Evolutionary conservation across 495 filamentous ascomycete genomes (phyloP).

Genomic region (Penicillium turbatum): DNA sequence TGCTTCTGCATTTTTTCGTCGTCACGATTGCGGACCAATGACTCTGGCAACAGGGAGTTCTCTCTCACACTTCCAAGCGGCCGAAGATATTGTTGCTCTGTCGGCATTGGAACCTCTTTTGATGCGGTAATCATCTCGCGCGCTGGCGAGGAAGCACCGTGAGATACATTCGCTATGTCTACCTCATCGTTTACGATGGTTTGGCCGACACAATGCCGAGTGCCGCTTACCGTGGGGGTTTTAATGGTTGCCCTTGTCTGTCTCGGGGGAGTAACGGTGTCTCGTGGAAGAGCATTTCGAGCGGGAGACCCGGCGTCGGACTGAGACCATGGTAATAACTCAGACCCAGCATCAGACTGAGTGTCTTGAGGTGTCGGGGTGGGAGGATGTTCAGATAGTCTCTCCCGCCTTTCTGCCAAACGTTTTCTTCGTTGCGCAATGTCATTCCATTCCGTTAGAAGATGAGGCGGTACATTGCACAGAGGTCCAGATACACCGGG

Average conservation of each 20-base stretch:
- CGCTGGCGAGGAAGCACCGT: background rate
- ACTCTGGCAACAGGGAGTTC: background rate
- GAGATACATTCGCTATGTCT: background rate
- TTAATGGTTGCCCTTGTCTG: background rate
- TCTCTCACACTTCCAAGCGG: background rate
- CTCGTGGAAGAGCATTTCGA: background rate
- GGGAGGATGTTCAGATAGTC: background rate
- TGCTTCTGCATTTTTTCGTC: too few species aligned
- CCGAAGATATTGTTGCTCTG: background rate
- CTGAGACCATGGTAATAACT: background rate
- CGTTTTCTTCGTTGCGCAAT: slow-evolving; percentile 27
- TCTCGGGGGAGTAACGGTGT: background rate
- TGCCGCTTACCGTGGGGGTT: background rate
- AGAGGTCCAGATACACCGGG: slow-evolving; percentile 19
- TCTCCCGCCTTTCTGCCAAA: background rate
- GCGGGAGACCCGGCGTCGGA: slow-evolving; percentile 2
- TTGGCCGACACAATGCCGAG: background rate
- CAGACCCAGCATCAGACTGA: slow-evolving; percentile 10
- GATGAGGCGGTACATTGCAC: slow-evolving; percentile 35
- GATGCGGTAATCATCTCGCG: background rate
- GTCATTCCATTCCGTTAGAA: slow-evolving; percentile 37
- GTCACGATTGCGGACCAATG: background rate
- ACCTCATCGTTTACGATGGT: background rate
- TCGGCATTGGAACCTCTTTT: background rate
- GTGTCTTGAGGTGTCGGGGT: slow-evolving; percentile 7